phyloP scores from a whole-genome alignment of 306 rosid genomes.

The Pyrus bretschneideri region DNA sequence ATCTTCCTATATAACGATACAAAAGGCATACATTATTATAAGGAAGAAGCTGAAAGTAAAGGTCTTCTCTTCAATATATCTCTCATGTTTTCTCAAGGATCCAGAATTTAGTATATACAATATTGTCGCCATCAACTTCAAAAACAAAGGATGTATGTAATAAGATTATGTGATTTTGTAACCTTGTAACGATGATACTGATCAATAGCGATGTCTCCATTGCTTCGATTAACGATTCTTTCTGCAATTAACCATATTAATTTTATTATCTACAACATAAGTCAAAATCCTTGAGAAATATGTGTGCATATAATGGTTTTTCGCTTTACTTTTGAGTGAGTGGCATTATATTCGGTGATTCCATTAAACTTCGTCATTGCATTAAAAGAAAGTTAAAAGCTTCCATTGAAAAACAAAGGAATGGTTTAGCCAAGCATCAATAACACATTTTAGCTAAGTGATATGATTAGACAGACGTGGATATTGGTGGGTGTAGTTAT shows the following conservation, averaged over 20 bases:
- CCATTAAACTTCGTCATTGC: no score
- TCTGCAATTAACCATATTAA: neutral
- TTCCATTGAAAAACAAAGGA: no score
- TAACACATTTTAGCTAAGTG: no score
- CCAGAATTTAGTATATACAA: neutral
- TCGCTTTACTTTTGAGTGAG: no score
- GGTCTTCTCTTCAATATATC: neutral
- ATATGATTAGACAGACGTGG: neutral
- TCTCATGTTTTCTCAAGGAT: neutral
- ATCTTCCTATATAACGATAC: conserved; percentile 41
- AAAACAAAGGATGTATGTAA: no score
- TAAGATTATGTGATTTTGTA: neutral
- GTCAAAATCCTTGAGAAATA: no score
- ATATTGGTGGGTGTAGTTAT: neutral
- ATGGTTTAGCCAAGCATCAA: no score
- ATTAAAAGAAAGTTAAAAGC: no score
- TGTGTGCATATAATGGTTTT: no score
- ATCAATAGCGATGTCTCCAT: conserved; percentile 22
- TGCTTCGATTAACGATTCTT: neutral
- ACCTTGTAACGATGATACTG: conserved; percentile 17
- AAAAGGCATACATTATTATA: neutral
- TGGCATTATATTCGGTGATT: no score
- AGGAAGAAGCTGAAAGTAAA: neutral
- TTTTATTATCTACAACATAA: no score
- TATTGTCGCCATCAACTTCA: no score